Evolutionary conservation across 108 stramenopile species (phyloP).

Genomic region (Cyclotella atomus): DNA sequence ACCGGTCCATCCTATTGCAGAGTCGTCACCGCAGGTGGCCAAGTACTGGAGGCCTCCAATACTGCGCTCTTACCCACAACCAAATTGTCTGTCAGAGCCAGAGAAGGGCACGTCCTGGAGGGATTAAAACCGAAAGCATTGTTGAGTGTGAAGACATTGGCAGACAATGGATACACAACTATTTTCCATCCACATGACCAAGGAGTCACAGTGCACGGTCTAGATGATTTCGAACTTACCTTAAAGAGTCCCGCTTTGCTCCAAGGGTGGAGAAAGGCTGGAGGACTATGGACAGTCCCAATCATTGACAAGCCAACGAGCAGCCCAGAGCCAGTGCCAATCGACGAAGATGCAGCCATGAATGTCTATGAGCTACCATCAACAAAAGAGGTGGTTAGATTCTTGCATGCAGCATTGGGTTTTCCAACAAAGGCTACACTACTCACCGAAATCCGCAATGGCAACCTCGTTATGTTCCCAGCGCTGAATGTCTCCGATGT

Average conservation of each 20-base stretch:
- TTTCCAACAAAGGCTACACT: slow-evolving; percentile 28
- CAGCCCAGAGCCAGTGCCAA: neutral
- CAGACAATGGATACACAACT: slow-evolving; percentile 25
- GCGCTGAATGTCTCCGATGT: neutral
- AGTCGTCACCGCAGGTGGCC: slow-evolving; percentile 1
- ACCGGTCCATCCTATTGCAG: neutral
- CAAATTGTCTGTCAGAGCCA: neutral
- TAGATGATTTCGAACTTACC: neutral
- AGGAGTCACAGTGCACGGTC: slow-evolving; percentile 14
- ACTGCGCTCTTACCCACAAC: neutral
- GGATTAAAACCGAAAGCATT: slow-evolving; percentile 7
- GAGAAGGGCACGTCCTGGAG: neutral
- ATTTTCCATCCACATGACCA: slow-evolving; percentile 26
- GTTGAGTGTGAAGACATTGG: slow-evolving; percentile 13
- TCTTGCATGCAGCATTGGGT: slow-evolving; percentile 22
- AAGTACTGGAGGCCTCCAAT: neutral
- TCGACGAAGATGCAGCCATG: neutral
- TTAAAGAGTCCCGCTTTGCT: neutral
- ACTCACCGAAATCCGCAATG: slow-evolving; percentile 9
- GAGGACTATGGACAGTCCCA: slow-evolving; percentile 5
- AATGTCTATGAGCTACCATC: slow-evolving; percentile 16
- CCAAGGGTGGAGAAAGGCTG: slow-evolving; percentile 17
- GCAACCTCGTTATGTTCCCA: slow-evolving; percentile 19
- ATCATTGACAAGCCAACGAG: neutral
- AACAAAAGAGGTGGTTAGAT: slow-evolving; percentile 20